These are phyloP conservation scores for Mrakia blollopis DNA, from an alignment of 768 basidiomycete species.

Conservation along the genomic window DNA sequence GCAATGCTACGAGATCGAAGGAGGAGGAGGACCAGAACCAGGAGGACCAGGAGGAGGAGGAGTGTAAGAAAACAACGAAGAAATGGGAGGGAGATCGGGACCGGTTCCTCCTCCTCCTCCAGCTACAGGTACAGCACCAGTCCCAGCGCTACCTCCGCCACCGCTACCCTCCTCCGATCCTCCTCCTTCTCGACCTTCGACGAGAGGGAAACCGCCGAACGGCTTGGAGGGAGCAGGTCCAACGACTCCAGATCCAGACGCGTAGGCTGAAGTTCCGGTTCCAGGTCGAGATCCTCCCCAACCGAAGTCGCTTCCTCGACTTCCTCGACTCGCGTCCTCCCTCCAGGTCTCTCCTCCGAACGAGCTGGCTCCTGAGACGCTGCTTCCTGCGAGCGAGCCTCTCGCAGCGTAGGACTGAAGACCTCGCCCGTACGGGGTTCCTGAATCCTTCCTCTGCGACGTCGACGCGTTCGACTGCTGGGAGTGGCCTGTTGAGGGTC, in stretches of 20 bases:
- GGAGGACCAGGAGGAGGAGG: background rate
- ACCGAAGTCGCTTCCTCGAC: slow-evolving; percentile 10
- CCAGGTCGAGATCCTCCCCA: slow-evolving; percentile 4
- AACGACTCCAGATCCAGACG: background rate
- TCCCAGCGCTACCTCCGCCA: no score
- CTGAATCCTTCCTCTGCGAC: slow-evolving; percentile 11
- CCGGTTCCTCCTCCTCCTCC: background rate
- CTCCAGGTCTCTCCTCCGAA: background rate
- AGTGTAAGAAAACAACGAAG: slow-evolving; percentile 9
- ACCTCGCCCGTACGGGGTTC: background rate
- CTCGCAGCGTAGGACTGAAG: slow-evolving; percentile 14
- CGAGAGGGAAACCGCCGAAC: background rate
- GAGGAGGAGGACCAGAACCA: background rate
- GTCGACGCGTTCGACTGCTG: background rate
- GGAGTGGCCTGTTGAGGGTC: slow-evolving; percentile 5
- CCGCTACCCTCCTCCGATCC: background rate
- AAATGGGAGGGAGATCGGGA: background rate
- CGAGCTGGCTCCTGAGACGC: slow-evolving; percentile 2
- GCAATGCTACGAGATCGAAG: background rate
- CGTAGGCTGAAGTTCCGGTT: background rate
- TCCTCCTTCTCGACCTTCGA: background rate
- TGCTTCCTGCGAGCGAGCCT: slow-evolving; percentile 7
- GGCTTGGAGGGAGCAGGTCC: background rate
- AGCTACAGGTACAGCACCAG: no score
- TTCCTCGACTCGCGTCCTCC: slow-evolving; percentile 10